A percentile compares a stretch with the other conserved stretches of the same genome.
Evolutionary conservation across 176 grass and related monocot species (phyloP).

Genomic region (Dendrocalamus sinicus): DNA sequence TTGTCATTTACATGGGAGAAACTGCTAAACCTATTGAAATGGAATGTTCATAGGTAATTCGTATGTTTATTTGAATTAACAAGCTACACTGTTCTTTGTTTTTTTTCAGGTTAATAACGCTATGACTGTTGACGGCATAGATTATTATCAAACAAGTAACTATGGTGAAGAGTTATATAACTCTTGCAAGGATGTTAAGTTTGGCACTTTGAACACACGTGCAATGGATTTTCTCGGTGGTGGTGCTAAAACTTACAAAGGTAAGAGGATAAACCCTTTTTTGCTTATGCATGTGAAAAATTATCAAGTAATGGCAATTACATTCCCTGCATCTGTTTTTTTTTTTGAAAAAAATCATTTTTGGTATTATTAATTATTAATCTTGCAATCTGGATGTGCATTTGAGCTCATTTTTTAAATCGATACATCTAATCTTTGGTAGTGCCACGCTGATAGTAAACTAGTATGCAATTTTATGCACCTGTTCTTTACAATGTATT

Average conservation of each 20-base stretch:
- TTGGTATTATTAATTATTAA: background rate
- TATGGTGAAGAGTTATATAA: slow-evolving; percentile 83
- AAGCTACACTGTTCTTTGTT: slow-evolving; percentile 27
- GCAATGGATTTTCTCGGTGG: slow-evolving; percentile 98
- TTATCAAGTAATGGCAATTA: slow-evolving; percentile 13
- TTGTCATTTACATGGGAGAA: slow-evolving; percentile 25
- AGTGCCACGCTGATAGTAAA: slow-evolving; percentile 26
- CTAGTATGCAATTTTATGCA: slow-evolving; percentile 31
- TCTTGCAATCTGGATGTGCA: slow-evolving; percentile 17
- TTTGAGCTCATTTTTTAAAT: background rate
- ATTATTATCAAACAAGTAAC: slow-evolving; percentile 75
- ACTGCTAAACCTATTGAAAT: slow-evolving; percentile 27
- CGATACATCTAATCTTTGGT: slow-evolving; percentile 16
- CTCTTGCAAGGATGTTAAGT: slow-evolving; percentile 99
- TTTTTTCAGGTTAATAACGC: slow-evolving; percentile 77
- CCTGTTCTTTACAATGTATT: slow-evolving; percentile 14
- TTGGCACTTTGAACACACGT: slow-evolving; percentile 89
- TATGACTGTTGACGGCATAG: slow-evolving; percentile 71
- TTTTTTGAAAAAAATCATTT: background rate
- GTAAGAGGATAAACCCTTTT: slow-evolving; percentile 46
- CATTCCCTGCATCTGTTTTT: background rate
- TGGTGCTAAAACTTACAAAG: slow-evolving; percentile 81
- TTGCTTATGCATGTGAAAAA: background rate
- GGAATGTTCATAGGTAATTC: slow-evolving; percentile 1
- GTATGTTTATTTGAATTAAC: slow-evolving; percentile 31